Conservation (phyloP, 495 filamentous ascomycete genomes). For the Tuber aestivum region DNA sequence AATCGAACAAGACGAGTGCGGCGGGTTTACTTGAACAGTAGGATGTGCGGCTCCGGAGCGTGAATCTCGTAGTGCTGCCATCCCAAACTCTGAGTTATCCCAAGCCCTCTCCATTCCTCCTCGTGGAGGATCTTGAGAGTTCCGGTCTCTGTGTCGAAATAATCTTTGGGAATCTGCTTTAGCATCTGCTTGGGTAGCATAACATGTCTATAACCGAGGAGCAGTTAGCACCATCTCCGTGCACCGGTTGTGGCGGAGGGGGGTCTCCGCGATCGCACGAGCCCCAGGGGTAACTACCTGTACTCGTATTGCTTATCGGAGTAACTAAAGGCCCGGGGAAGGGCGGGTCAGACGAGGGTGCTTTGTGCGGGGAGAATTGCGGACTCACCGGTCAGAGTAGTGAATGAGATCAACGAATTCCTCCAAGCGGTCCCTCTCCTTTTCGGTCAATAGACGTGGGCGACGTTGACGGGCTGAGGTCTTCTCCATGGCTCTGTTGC, state of each 20-base stretch:
- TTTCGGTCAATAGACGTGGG: conserved; percentile 71
- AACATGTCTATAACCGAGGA: conserved; percentile 81
- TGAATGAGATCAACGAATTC: conserved; percentile 90
- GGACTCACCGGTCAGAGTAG: conserved; percentile 79
- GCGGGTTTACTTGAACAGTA: conserved; percentile 84
- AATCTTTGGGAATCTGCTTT: conserved; percentile 91
- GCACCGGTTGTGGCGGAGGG: conserved; percentile 1
- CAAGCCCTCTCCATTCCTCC: conserved; percentile 93
- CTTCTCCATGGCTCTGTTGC: conserved; percentile 63
- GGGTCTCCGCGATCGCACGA: neutral
- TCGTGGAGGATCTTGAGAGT: conserved; percentile 96
- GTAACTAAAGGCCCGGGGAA: conserved; percentile 21
- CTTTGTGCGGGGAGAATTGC: neutral
- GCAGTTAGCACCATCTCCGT: conserved; percentile 73
- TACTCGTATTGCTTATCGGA: conserved; percentile 43
- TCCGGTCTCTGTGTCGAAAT: conserved; percentile 82
- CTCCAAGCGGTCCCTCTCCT: conserved; percentile 73
- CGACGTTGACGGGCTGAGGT: conserved; percentile 69
- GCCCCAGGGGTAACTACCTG: conserved; percentile 24
- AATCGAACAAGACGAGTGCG: neutral
- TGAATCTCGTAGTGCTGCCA: conserved; percentile 99
- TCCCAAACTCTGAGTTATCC: conserved; percentile 93
- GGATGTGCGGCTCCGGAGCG: conserved; percentile 94
- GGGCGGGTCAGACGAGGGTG: neutral
- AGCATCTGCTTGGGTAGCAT: conserved; percentile 97